These are phyloP conservation scores for Triticum urartu DNA, from an alignment of 176 grass and related monocot species.

Conservation along the genomic window DNA sequence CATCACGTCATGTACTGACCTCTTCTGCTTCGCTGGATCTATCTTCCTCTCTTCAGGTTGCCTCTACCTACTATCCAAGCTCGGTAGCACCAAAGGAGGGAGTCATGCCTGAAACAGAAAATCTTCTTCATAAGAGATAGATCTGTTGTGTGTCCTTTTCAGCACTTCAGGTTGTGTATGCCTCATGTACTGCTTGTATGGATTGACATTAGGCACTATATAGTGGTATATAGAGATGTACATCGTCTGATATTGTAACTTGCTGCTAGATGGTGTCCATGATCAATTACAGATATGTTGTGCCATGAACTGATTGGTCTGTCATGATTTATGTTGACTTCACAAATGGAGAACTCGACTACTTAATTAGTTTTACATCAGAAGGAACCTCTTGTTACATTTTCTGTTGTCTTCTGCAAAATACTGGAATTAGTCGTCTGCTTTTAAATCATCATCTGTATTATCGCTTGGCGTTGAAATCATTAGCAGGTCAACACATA, in stretches of 20 bases:
- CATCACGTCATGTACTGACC: conserved; percentile 59
- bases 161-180: conserved; percentile 4
- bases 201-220: conserved; percentile 21
- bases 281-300: neutral
- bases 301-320: neutral
- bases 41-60: conserved; percentile 77
- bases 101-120: conserved; percentile 40
- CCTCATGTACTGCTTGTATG: conserved; percentile 6
- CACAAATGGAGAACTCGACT: neutral
- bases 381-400: conserved; percentile 3
- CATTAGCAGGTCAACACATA: neutral
- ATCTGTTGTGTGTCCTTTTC: conserved; percentile 15
- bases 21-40: conserved; percentile 70
- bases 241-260: conserved; percentile 29
- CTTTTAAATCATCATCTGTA: neutral
- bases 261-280: neutral
- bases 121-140: conserved; percentile 24
- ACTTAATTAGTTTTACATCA: neutral
- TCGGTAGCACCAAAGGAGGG: conserved; percentile 41
- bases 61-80: conserved; percentile 90
- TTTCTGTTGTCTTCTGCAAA: neutral
- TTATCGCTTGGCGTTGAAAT: conserved; percentile 8
- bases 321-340: neutral
- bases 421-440: neutral
- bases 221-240: neutral